Base-by-base conservation (phyloP, 2,329 filamentous ascomycete genomes). In the Juglanconis sp. region DNA sequence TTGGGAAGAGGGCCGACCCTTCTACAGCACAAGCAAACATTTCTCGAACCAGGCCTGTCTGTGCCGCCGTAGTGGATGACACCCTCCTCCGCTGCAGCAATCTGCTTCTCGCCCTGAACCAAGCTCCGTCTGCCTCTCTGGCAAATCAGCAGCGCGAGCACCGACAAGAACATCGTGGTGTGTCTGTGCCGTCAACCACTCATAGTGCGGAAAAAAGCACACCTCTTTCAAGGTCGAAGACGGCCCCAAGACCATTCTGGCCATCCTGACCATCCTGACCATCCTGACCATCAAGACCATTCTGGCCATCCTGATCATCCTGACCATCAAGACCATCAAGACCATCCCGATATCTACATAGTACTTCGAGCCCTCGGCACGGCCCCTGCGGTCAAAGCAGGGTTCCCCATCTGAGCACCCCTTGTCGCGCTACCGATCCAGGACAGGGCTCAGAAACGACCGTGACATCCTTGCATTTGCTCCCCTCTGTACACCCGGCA, bases 321-420 rank as follows among this genome's bases (percentile, higher is more conserved):
- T 24, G 24, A 24, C 24, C 24, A 24, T 24, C 24, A 2, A 2
- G 24, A 24, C 24, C 24, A 24, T 24, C 24, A 2, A 2, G 24
- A 24, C 24, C 24, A 24, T 24, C 24, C 24, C 24, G 24, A 24
- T 24, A 24, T 24, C 24, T 24, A 24, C 24, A 24, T 24, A 46
- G 17, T 15, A 7, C 10, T 5, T 9, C 24, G 24, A 9, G 46
- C 17, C 17, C 46, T 24, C 17, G 2, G 46, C 40, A 17, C 15
- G 10, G 15, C 53, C 31, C 30, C 42, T 46, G 6, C 40, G 4
- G 24, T 34, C 11, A 15, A 24, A 15, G 13, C 53, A 55, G 50
- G 52, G 49, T 53, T 59, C 48, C 48, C 53, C 56, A 59, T 51
- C 56, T 48, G 53, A 59, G 47, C 48, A 10, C 42, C 24, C 46